A percentile compares a stretch with the other conserved stretches of the same genome.
Conservation (phyloP, 768 basidiomycete species). For the Coprinopsis cinerea region DNA sequence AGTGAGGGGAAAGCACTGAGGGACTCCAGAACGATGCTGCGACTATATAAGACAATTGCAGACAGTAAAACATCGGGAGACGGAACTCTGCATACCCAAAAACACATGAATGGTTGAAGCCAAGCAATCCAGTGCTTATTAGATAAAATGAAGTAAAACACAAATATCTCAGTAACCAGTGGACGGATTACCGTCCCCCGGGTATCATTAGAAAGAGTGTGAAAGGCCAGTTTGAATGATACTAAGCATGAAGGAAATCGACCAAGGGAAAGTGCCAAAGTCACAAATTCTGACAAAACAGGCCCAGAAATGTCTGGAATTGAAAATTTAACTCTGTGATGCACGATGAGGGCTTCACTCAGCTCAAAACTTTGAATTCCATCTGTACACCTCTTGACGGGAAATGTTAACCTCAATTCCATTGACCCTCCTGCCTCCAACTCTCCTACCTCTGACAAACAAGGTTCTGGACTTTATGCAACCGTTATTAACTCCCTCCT, state of each 20-base stretch:
- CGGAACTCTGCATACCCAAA: neutral
- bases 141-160: neutral
- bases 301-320: no score
- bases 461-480: neutral
- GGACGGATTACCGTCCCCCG: neutral
- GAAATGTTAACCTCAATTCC: neutral
- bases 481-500: constrained; percentile 11
- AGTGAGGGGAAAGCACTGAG: constrained; percentile 9
- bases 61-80: neutral
- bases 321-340: neutral
- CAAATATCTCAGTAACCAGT: no score
- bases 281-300: no score
- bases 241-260: neutral
- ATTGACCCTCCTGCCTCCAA: neutral
- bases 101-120: neutral
- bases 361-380: neutral
- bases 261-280: neutral
- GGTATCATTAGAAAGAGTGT: no score
- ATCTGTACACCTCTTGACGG: neutral
- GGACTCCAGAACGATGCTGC: neutral
- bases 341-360: neutral
- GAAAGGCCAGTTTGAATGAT: neutral
- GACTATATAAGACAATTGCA: neutral
- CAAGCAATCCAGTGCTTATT: neutral
- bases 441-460: neutral